Base-by-base conservation (phyloP, 176 grass and related monocot genomes). In the Oryza brachyantha region DNA sequence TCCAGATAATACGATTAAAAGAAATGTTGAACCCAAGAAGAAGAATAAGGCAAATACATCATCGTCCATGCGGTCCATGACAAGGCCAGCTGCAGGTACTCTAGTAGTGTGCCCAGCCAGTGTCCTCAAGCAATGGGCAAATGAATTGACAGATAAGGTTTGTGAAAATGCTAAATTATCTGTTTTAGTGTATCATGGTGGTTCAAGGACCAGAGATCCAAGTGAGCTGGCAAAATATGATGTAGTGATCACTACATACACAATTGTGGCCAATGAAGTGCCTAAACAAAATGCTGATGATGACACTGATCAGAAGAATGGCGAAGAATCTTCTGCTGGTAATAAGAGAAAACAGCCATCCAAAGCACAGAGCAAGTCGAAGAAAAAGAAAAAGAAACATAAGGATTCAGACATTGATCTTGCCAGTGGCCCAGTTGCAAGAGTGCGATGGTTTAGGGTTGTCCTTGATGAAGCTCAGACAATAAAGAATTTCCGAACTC, bases 391-490 rank as follows among this genome's bases (percentile, higher is more conserved):
- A 37, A 99, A 93, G 84, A 91, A 84, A 81, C 74, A 57, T 48
- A 90, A 89, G 75, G 88, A 88, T 59, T 88, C 48, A 24, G 64
- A 90, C 45, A 62, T 89, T 63, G 90, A 99, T 52, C 64, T 83
- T 87, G 64, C 62, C 11, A 94, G 91, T 87, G 96, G 96, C 21
- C 86, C 96, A 43, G 84, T 99, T 85, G 90, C 96, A 17, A 88
- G 92, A 75, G 96, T 99, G 28, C 74, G 96, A 26, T 99, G 96
- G 96, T 99, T 99, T 84, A 88, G 96, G 65, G 90, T 99, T 81
- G 90, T 99, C 29, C 88, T 99, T 68, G 96, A 99, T 17, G 96
- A 99, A 92, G 96, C 96, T 83, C 96, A 99, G 81, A 95, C 90
- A 37, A 99, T 99, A 87, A 99, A 99, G 72, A 99, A 99, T 82